Evolutionary conservation across 192 early-diverging fungal species (phyloP).

Genomic region (Coemansia sp.): DNA sequence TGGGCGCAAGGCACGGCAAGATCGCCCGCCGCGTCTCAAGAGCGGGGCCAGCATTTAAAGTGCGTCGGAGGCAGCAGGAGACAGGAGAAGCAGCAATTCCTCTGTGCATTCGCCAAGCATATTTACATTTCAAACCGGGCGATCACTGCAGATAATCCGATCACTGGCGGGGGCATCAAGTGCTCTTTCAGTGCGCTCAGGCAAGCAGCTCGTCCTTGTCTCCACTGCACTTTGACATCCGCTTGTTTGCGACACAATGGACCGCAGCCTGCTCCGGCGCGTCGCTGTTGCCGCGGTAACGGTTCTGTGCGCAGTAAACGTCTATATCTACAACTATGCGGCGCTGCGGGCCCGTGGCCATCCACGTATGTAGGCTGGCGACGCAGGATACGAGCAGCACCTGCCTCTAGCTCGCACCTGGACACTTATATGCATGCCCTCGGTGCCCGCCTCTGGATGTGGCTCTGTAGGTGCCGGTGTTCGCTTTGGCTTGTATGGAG

Average conservation of each 20-base stretch:
- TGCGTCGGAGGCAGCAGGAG: no score
- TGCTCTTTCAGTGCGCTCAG: no score
- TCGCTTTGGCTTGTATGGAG: slow-evolving; percentile 56
- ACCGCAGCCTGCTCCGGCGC: slow-evolving; percentile 1
- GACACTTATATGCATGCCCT: not conserved
- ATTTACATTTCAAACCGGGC: no score
- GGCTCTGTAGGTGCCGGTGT: slow-evolving; percentile 27
- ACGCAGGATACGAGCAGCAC: not conserved
- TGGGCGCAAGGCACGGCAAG: not conserved
- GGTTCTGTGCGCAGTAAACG: slow-evolving; percentile 13
- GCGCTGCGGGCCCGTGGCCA: slow-evolving; percentile 6
- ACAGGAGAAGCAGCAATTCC: no score
- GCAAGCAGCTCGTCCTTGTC: no score
- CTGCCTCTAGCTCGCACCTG: not conserved
- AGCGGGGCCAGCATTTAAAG: no score
- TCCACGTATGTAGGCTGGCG: slow-evolving; percentile 8
- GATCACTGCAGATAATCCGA: no score
- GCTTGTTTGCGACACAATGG: not conserved
- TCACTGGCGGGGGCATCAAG: no score
- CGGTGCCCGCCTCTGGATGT: no score
- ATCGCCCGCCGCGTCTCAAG: no score
- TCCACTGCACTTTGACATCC: no score
- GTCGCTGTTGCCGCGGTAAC: slow-evolving; percentile 8
- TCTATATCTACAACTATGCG: slow-evolving; percentile 43
- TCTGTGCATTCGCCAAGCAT: no score